phyloP scores from a whole-genome alignment of 352 stramenopile genomes.

The Pythium scleroteichum region DNA sequence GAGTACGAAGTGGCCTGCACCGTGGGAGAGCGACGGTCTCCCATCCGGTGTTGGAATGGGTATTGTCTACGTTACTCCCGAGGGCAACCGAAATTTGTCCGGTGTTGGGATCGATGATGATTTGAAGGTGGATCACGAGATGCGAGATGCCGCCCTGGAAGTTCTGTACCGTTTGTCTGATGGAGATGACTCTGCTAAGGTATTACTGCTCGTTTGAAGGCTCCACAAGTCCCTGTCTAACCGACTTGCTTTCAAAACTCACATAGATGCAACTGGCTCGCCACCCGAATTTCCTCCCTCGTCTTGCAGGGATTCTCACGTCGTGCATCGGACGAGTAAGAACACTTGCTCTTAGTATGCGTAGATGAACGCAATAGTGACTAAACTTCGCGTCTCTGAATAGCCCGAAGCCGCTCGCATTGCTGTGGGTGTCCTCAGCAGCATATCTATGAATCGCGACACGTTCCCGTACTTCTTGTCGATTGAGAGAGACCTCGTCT shows the following conservation, averaged over 20 bases:
- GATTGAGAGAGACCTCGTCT: conserved; percentile 76
- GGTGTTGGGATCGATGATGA: conserved; percentile 35
- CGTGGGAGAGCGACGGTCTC: conserved; percentile 75
- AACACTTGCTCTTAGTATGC: background rate
- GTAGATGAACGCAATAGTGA: background rate
- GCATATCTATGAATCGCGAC: conserved; percentile 74
- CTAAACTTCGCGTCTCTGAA: conserved; percentile 8
- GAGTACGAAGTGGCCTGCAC: conserved; percentile 59
- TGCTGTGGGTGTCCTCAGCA: conserved; percentile 64
- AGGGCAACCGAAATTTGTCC: conserved; percentile 57
- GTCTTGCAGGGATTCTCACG: conserved; percentile 52
- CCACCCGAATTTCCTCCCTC: conserved; percentile 62
- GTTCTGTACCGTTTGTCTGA: conserved; percentile 75
- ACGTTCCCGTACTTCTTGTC: conserved; percentile 79
- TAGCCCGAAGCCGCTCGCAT: conserved; percentile 78
- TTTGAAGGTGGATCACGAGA: conserved; percentile 70
- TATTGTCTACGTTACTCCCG: conserved; percentile 72
- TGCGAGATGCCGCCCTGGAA: conserved; percentile 72
- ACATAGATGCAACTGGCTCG: conserved; percentile 59
- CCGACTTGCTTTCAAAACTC: background rate
- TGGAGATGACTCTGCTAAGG: conserved; percentile 57
- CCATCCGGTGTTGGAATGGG: conserved; percentile 73
- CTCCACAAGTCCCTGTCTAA: background rate
- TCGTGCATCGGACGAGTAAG: conserved; percentile 72
- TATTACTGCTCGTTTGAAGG: conserved; percentile 8